Evolutionary conservation across 768 basidiomycete genomes (phyloP).

Genomic region (Lactifluus piperatus): DNA sequence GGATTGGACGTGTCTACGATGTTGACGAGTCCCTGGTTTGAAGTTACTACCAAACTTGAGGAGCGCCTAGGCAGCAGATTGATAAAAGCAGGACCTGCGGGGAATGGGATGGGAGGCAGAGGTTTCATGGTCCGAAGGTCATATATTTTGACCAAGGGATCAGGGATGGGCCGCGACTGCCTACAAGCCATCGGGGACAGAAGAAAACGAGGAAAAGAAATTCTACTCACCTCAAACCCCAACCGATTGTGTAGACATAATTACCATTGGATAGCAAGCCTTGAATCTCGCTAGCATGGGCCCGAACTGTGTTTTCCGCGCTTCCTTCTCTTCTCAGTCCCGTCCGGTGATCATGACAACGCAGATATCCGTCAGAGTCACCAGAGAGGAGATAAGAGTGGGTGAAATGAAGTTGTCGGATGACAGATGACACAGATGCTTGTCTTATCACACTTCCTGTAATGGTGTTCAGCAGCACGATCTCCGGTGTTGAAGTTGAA

Average conservation of each 20-base stretch:
- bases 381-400: constrained; percentile 60
- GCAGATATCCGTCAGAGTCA: constrained; percentile 63
- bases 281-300: constrained; percentile 76
- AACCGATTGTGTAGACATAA: constrained; percentile 79
- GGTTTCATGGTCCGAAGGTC: constrained; percentile 80
- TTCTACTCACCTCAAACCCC: constrained; percentile 61
- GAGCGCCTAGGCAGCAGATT: constrained; percentile 69
- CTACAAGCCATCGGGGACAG: constrained; percentile 32
- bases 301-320: constrained; percentile 52
- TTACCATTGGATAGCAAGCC: constrained; percentile 75
- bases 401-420: constrained; percentile 59
- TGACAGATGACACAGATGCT: constrained; percentile 43
- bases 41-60: constrained; percentile 65
- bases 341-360: constrained; percentile 64
- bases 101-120: constrained; percentile 80
- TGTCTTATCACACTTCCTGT: constrained; percentile 60
- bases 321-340: constrained; percentile 39
- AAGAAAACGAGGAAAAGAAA: not conserved
- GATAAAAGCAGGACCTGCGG: constrained; percentile 80
- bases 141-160: constrained; percentile 88
- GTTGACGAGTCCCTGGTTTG: constrained; percentile 76
- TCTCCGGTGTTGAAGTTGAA: constrained; percentile 49
- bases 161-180: constrained; percentile 79
- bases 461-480: constrained; percentile 63
- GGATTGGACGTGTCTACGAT: constrained; percentile 74